Evolutionary conservation across 148 eudicot genomes (phyloP).

Genomic region (Chenopodium berlandieri): DNA sequence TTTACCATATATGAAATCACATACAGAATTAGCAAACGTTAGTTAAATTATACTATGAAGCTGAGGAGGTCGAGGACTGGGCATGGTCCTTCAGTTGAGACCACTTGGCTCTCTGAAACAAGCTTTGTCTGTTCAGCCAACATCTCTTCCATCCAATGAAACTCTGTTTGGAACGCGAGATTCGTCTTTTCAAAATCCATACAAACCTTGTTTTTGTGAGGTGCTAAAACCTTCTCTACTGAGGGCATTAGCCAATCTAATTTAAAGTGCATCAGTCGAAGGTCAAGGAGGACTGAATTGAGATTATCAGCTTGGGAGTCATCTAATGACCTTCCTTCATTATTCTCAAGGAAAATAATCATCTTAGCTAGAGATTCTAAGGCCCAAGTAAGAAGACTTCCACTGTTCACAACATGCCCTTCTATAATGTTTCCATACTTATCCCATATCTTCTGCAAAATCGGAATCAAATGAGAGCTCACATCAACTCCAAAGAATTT

Average conservation of each 20-base stretch:
- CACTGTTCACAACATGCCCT: not conserved
- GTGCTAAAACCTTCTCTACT: not conserved
- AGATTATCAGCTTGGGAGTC: slow-evolving; percentile 9
- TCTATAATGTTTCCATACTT: slow-evolving; percentile 11
- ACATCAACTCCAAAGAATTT: slow-evolving; percentile 10
- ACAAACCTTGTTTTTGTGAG: slow-evolving; percentile 4
- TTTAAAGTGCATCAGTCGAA: not conserved
- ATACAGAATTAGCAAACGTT: not conserved
- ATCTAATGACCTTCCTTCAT: not conserved
- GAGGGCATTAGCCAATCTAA: slow-evolving; percentile 13
- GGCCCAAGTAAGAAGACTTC: slow-evolving; percentile 17
- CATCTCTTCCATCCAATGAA: not conserved
- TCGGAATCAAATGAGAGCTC: slow-evolving; percentile 6
- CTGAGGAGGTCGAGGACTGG: not conserved
- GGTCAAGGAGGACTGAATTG: not conserved
- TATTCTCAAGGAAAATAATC: slow-evolving; percentile 13
- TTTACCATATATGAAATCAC: not conserved
- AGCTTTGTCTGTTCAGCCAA: not conserved
- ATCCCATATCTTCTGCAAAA: slow-evolving; percentile 19
- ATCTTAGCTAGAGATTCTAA: slow-evolving; percentile 21
- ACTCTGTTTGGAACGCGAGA: not conserved
- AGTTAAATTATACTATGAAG: not conserved
- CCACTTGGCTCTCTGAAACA: slow-evolving; percentile 1
- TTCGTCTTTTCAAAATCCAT: not conserved
- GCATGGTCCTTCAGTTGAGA: not conserved